These are phyloP conservation scores for Populus davidiana DNA, from an alignment of 345 rosid genomes.

Conservation along the genomic window DNA sequence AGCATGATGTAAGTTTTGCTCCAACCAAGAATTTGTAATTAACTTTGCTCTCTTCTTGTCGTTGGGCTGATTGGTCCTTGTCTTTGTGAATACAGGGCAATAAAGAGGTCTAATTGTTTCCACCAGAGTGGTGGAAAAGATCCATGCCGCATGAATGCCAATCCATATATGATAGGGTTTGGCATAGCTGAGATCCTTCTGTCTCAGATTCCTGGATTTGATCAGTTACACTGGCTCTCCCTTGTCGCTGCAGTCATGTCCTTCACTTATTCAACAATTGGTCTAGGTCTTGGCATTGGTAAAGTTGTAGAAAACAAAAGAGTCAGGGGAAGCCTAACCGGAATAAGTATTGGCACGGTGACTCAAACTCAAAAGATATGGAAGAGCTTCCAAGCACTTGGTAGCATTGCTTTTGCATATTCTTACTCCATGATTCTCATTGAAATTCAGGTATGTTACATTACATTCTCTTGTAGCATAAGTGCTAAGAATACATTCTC, in stretches of 20 bases:
- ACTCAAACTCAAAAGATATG: conserved; percentile 66
- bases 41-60: not conserved
- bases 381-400: conserved; percentile 88
- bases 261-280: conserved; percentile 84
- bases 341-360: conserved; percentile 54
- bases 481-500: not conserved
- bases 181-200: conserved; percentile 54
- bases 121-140: conserved; percentile 37
- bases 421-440: conserved; percentile 76
- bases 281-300: conserved; percentile 78
- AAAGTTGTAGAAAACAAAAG: conserved; percentile 62
- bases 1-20: conserved; percentile 54
- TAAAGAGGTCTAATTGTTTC: conserved; percentile 57
- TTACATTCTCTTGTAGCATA: not conserved
- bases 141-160: conserved; percentile 53
- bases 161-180: conserved; percentile 64
- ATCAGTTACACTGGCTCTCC: conserved; percentile 92
- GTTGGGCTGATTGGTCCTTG: not conserved
- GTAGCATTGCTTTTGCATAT: conserved; percentile 88
- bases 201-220: conserved; percentile 85
- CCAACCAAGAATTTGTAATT: not conserved
- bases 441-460: conserved; percentile 65
- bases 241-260: conserved; percentile 91
- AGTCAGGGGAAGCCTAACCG: conserved; percentile 69
- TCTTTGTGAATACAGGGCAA: conserved; percentile 47